phyloP scores from a whole-genome alignment of 1,139 yeast species.

The Citeromyces hawaiiensis region DNA sequence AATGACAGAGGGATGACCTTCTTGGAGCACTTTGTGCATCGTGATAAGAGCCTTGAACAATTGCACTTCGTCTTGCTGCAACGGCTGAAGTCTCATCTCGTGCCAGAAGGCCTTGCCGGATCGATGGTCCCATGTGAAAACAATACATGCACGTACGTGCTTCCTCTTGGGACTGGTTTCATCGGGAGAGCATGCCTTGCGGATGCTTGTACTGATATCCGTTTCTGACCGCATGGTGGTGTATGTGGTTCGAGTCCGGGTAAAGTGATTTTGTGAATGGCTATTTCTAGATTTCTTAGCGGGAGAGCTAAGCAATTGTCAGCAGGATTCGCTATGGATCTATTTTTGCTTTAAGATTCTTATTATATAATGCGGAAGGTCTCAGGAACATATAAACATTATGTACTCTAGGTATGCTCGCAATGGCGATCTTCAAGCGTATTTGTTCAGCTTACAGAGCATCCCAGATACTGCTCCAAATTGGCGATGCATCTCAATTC shows the following conservation, averaged over 20 bases:
- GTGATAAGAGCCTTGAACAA: slow-evolving; percentile 80
- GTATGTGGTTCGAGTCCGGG: background rate
- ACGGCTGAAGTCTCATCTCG: slow-evolving; percentile 66
- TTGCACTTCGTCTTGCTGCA: slow-evolving; percentile 73
- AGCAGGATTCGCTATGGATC: too few relatives aligned
- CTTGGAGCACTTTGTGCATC: slow-evolving; percentile 89
- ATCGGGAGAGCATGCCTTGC: slow-evolving; percentile 77
- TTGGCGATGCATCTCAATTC: too few relatives aligned
- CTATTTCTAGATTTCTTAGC: too few relatives aligned
- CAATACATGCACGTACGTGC: slow-evolving; percentile 89
- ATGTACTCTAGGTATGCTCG: too few relatives aligned
- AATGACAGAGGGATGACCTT: slow-evolving; percentile 82
- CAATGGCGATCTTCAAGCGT: too few relatives aligned
- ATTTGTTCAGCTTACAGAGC: too few relatives aligned
- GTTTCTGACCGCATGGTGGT: slow-evolving; percentile 14
- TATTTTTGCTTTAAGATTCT: too few relatives aligned
- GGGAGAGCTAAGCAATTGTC: too few relatives aligned
- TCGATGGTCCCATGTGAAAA: slow-evolving; percentile 93
- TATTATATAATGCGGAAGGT: too few relatives aligned
- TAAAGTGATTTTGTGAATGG: background rate
- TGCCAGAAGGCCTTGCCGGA: slow-evolving; percentile 83
- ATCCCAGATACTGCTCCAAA: too few relatives aligned
- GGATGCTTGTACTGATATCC: slow-evolving; percentile 55
- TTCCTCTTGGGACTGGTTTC: slow-evolving; percentile 93
- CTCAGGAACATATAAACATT: too few relatives aligned